phyloP scores from a whole-genome alignment of 164 flowering plant genomes.

The Kalanchoe fedtschenkoi region DNA sequence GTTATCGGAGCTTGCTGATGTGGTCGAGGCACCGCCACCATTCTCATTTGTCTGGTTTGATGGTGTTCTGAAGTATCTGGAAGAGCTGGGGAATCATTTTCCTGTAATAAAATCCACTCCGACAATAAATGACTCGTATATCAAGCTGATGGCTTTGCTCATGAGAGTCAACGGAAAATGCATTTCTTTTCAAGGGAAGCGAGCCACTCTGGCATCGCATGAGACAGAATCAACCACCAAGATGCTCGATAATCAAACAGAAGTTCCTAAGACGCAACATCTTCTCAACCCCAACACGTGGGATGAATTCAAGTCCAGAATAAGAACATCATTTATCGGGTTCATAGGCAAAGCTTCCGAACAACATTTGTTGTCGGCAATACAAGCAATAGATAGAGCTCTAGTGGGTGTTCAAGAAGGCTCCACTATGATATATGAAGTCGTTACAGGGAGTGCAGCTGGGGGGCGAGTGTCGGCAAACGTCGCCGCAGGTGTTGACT shows the following conservation, averaged over 20 bases:
- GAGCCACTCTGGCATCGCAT: slow-evolving; percentile 58
- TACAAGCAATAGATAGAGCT: slow-evolving; percentile 73
- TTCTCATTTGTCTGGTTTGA: slow-evolving; percentile 60
- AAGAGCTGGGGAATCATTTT: slow-evolving; percentile 60
- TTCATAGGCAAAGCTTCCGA: slow-evolving; percentile 45
- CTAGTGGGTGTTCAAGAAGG: slow-evolving; percentile 56
- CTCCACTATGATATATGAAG: slow-evolving; percentile 32
- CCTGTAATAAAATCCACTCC: slow-evolving; percentile 26
- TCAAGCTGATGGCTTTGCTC: slow-evolving; percentile 50
- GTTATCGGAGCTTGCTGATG: slow-evolving; percentile 40
- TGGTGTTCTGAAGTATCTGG: slow-evolving; percentile 65
- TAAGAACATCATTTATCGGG: slow-evolving; percentile 61
- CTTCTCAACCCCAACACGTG: slow-evolving; percentile 21
- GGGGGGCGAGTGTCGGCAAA: slow-evolving; percentile 54
- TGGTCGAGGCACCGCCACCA: slow-evolving; percentile 26
- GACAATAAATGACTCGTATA: slow-evolving; percentile 35
- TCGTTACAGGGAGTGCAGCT: slow-evolving; percentile 31
- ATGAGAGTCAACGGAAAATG: slow-evolving; percentile 65
- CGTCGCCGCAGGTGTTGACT: slow-evolving; percentile 81
- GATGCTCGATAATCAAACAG: slow-evolving; percentile 21
- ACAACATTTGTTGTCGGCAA: slow-evolving; percentile 44
- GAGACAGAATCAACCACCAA: slow-evolving; percentile 55
- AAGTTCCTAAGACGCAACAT: slow-evolving; percentile 13
- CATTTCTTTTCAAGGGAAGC: slow-evolving; percentile 64
- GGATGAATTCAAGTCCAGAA: slow-evolving; percentile 49